Percentiles rank a stretch among this genome's conserved stretches.
phyloP scores from a whole-genome alignment of 1,139 yeast genomes.

The Yamadazyma membranifaciens region DNA sequence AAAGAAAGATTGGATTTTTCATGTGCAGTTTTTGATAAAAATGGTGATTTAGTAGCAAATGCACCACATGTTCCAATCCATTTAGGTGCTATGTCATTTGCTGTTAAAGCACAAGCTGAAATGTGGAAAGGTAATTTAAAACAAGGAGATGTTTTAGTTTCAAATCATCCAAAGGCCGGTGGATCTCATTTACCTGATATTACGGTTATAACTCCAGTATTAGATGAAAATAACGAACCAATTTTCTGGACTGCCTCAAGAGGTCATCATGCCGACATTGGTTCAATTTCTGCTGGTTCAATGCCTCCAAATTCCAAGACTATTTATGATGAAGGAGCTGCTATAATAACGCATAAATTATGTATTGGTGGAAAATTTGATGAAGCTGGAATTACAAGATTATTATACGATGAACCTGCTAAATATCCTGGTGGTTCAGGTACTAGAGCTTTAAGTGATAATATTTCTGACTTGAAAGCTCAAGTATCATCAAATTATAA shows the following conservation, averaged over 20 bases:
- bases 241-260: slow-evolving; percentile 47
- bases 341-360: slow-evolving; percentile 39
- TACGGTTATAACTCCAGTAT: slow-evolving; percentile 70
- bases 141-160: slow-evolving; percentile 73
- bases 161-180: slow-evolving; percentile 79
- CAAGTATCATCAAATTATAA: slow-evolving; percentile 45
- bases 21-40: slow-evolving; percentile 74
- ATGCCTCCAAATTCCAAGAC: slow-evolving; percentile 50
- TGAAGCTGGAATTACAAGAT: slow-evolving; percentile 37
- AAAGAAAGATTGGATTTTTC: slow-evolving; percentile 83
- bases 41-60: slow-evolving; percentile 78
- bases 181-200: slow-evolving; percentile 85
- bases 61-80: slow-evolving; percentile 91
- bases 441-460: slow-evolving; percentile 40
- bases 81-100: slow-evolving; percentile 83
- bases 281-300: slow-evolving; percentile 45
- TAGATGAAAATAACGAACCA: slow-evolving; percentile 29
- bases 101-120: slow-evolving; percentile 67
- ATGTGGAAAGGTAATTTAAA: slow-evolving; percentile 59
- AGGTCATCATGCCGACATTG: slow-evolving; percentile 51
- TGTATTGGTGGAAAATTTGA: slow-evolving; percentile 39
- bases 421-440: slow-evolving; percentile 48
- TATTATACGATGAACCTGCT: slow-evolving; percentile 43
- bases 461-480: slow-evolving; percentile 43
- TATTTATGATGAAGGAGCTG: slow-evolving; percentile 45